phyloP scores from a whole-genome alignment of 1,139 yeast species.

The Debaryomyces subglobosus region DNA sequence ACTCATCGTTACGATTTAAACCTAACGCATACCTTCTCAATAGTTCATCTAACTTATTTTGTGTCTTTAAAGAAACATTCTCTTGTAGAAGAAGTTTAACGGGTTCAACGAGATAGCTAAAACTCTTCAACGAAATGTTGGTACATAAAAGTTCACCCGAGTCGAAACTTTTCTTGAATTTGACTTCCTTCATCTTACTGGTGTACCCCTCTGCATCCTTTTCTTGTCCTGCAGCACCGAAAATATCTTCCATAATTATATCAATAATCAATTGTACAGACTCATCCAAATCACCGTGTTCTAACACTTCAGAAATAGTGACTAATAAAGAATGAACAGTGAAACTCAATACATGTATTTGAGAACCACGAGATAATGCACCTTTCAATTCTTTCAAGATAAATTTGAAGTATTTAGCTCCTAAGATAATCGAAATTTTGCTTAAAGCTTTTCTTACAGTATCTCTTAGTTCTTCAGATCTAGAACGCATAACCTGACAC shows the following conservation, averaged over 20 bases:
- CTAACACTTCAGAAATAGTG: constrained; percentile 48
- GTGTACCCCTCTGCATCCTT: constrained; percentile 93
- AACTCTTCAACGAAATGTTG: constrained; percentile 61
- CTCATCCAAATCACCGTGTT: constrained; percentile 78
- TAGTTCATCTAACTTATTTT: constrained; percentile 78
- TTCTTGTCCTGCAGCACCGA: constrained; percentile 92
- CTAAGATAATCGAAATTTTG: constrained; percentile 63
- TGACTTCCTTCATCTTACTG: constrained; percentile 88
- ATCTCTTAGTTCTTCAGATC: constrained; percentile 88
- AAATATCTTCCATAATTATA: constrained; percentile 87
- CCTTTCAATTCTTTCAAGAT: constrained; percentile 75
- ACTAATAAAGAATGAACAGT: constrained; percentile 77
- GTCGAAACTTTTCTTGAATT: constrained; percentile 85
- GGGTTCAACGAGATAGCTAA: constrained; percentile 69
- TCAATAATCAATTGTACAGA: constrained; percentile 63
- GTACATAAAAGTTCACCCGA: constrained; percentile 78
- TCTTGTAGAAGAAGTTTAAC: constrained; percentile 67
- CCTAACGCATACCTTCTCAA: constrained; percentile 79
- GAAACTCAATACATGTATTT: constrained; percentile 88
- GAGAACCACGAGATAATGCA: constrained; percentile 88
- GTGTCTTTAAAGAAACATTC: constrained; percentile 66
- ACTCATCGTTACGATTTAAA: constrained; percentile 67
- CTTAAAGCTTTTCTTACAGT: constrained; percentile 79
- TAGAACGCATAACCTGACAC: constrained; percentile 85
- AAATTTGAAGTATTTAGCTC: constrained; percentile 73